Evolutionary conservation across 371 early-diverging fungal species (phyloP).

Genomic region (Capniomyces stellatus): DNA sequence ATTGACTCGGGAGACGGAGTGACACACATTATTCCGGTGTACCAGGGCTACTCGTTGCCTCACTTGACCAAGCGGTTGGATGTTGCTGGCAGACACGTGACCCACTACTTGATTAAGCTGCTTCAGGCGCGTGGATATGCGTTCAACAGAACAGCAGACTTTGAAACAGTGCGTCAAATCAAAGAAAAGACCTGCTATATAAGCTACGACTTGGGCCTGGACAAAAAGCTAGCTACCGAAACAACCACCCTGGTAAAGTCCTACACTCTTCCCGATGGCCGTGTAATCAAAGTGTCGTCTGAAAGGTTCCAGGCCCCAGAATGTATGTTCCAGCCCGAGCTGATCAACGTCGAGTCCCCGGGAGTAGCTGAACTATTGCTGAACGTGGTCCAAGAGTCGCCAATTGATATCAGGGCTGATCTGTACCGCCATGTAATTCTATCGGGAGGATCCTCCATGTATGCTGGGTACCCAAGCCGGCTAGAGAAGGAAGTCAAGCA

Average conservation of each 20-base stretch:
- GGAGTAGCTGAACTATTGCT: slow-evolving; percentile 91
- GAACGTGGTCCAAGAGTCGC: slow-evolving; percentile 76
- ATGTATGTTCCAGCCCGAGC: slow-evolving; percentile 91
- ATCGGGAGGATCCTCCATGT: slow-evolving; percentile 96
- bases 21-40: slow-evolving; percentile 95
- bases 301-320: slow-evolving; percentile 97
- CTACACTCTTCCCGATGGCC: slow-evolving; percentile 95
- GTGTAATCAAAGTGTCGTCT: slow-evolving; percentile 92
- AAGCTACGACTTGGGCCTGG: slow-evolving; percentile 85
- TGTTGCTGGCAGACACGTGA: slow-evolving; percentile 92
- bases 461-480: slow-evolving; percentile 88
- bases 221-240: slow-evolving; percentile 85
- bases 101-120: slow-evolving; percentile 88
- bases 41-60: slow-evolving; percentile 83
- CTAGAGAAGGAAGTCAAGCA: slow-evolving; percentile 95
- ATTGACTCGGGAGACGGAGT: slow-evolving; percentile 97
- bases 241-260: slow-evolving; percentile 89
- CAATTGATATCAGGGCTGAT: slow-evolving; percentile 82
- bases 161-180: slow-evolving; percentile 90
- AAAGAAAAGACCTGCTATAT: slow-evolving; percentile 96
- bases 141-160: slow-evolving; percentile 93
- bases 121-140: slow-evolving; percentile 85
- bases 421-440: slow-evolving; percentile 92
- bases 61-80: slow-evolving; percentile 82
- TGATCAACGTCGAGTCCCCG: slow-evolving; percentile 81